phyloP scores from a whole-genome alignment of 2,329 filamentous ascomycete species.

The Colletotrichum falcatum region DNA sequence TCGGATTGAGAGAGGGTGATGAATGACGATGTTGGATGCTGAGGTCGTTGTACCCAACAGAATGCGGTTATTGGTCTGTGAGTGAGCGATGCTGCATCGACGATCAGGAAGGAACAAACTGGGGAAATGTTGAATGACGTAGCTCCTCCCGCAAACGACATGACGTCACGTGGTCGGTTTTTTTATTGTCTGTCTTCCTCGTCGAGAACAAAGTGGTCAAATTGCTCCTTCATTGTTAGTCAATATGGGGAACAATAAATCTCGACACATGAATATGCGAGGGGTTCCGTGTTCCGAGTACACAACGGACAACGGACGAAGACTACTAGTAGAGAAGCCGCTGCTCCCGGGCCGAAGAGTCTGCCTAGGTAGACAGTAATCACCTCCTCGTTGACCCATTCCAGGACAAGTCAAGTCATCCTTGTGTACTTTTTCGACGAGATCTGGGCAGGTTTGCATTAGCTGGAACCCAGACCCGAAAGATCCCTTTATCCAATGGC shows the following conservation, averaged over 20 bases:
- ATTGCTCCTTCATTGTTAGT: not conserved
- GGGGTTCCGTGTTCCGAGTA: rapidly evolving
- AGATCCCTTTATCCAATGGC: no score
- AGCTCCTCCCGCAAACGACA: constrained; percentile 11
- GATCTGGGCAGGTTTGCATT: not conserved
- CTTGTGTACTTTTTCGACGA: not conserved
- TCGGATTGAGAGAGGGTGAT: not conserved
- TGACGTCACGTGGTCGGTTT: constrained; percentile 35
- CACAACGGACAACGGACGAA: not conserved
- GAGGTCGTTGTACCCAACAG: constrained; percentile 13
- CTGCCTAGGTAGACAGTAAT: not conserved
- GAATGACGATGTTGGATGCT: not conserved
- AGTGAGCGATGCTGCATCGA: constrained; percentile 15
- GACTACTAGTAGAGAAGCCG: no score
- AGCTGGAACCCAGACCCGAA: not conserved
- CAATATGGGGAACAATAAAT: no score
- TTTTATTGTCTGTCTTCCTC: not conserved
- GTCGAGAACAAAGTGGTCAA: not conserved
- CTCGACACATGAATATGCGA: not conserved
- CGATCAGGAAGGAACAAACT: constrained; percentile 25
- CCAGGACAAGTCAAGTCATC: not conserved
- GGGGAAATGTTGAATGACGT: constrained; percentile 36
- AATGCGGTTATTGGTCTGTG: not conserved
- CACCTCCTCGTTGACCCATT: not conserved
- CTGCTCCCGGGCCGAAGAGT: not conserved